These are phyloP conservation scores for Globisporangium camurandrum DNA, from an alignment of 352 stramenopile genomes.

Conservation along the genomic window DNA sequence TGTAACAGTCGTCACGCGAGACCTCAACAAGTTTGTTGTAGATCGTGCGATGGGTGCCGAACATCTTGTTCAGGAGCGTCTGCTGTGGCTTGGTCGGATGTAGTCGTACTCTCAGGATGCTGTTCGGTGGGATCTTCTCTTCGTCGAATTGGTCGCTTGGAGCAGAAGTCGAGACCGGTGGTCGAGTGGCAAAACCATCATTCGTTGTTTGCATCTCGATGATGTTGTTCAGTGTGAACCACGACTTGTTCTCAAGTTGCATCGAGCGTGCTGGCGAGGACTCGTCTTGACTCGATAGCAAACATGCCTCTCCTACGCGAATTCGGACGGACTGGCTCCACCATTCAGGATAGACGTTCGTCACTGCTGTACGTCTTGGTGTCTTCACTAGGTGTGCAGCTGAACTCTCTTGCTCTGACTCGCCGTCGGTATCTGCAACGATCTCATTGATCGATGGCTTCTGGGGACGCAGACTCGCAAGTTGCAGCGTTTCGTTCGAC, in stretches of 20 bases:
- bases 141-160: neutral
- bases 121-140: neutral
- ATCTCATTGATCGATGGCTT: neutral
- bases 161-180: no score
- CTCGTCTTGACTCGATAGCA: conserved; percentile 1
- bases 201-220: neutral
- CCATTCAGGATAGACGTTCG: neutral
- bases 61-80: conserved; percentile 10
- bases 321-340: neutral
- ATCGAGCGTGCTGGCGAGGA: conserved; percentile 1
- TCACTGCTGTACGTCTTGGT: neutral
- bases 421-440: neutral
- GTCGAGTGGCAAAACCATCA: neutral
- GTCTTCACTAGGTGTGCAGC: neutral
- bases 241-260: conserved; percentile 1
- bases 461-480: neutral
- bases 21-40: conserved; percentile 14
- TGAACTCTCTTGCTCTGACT: neutral
- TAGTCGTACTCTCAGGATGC: neutral
- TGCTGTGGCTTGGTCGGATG: conserved; percentile 3
- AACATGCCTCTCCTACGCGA: conserved; percentile 1
- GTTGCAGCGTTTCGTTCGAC: no score
- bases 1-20: conserved; percentile 6
- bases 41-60: conserved; percentile 11
- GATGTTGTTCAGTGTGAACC: conserved; percentile 7